Percentiles rank a stretch among this genome's conserved stretches.
phyloP scores from a whole-genome alignment of 2,329 filamentous ascomycete genomes.

The Lachnellula suecica region DNA sequence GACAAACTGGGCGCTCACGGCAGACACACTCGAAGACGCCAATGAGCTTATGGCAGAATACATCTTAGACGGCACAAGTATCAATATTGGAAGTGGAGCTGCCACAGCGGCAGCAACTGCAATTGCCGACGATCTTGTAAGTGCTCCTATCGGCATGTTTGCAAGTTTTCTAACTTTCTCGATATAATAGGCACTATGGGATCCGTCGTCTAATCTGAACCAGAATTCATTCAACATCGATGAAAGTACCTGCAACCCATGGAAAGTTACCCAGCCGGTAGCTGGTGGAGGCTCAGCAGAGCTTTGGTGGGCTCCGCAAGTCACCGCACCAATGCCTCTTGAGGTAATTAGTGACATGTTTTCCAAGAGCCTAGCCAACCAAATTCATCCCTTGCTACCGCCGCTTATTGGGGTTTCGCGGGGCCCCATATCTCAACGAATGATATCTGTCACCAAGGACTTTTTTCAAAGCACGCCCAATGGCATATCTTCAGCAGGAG shows the following conservation, averaged over 20 bases:
- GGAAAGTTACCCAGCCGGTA: not conserved
- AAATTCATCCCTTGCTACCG: not conserved
- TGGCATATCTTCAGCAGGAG: not conserved
- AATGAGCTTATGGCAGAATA: not conserved
- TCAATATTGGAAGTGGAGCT: not conserved
- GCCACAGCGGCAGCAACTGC: not conserved
- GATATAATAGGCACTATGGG: not conserved
- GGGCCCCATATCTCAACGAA: not conserved
- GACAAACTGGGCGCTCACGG: not conserved
- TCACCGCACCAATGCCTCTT: not conserved
- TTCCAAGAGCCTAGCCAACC: not conserved
- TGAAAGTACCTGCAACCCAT: not conserved
- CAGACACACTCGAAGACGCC: not conserved
- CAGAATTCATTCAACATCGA: not conserved
- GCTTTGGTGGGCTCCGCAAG: not conserved
- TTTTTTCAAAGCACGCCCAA: constrained; percentile 7
- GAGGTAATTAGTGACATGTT: not conserved
- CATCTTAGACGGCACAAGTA: not conserved
- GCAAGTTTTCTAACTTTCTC: not conserved
- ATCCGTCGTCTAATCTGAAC: not conserved
- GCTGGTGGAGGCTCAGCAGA: not conserved
- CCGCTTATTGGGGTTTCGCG: not conserved
- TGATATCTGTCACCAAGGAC: constrained; percentile 3
- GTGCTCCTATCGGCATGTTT: not conserved
- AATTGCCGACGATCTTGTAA: not conserved